A percentile compares a stretch with the other conserved stretches of the same genome.
These are phyloP conservation scores for Curvularia sp. DNA, from an alignment of 2,329 filamentous ascomycete species.

Conservation along the genomic window DNA sequence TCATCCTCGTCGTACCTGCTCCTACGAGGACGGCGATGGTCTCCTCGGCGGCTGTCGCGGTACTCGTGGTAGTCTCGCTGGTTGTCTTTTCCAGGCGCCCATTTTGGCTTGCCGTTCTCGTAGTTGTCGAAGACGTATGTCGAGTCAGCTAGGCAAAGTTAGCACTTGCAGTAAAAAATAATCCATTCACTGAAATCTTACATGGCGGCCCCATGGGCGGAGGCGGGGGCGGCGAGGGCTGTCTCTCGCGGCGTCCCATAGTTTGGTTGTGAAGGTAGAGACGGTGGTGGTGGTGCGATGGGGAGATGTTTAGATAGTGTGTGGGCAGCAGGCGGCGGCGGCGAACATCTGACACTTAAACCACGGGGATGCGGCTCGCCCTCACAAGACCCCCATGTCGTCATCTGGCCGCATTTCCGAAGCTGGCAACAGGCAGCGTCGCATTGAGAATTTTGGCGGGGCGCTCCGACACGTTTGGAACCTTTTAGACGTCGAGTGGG, in stretches of 20 bases:
- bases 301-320: constrained; percentile 3
- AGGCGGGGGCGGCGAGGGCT: constrained; percentile 26
- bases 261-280: neutral
- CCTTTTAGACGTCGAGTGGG: constrained; percentile 23
- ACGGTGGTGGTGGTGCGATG: constrained; percentile 2
- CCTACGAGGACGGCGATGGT: constrained; percentile 27
- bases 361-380: constrained; percentile 7
- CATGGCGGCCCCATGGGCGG: constrained; percentile 26
- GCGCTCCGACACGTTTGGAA: constrained; percentile 18
- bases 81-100: constrained; percentile 33
- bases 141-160: constrained; percentile 22
- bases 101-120: constrained; percentile 39
- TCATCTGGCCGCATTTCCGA: constrained; percentile 23
- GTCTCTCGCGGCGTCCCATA: constrained; percentile 34
- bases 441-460: constrained; percentile 15
- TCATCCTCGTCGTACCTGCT: constrained; percentile 25
- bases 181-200: neutral
- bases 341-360: constrained; percentile 25
- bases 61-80: constrained; percentile 33
- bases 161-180: neutral
- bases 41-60: constrained; percentile 29
- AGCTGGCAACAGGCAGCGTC: constrained; percentile 15
- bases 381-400: constrained; percentile 24
- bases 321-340: constrained; percentile 2
- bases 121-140: constrained; percentile 39